These are phyloP conservation scores for Warburgia ugandensis DNA, from an alignment of 164 flowering plant genomes.

Conservation along the genomic window DNA sequence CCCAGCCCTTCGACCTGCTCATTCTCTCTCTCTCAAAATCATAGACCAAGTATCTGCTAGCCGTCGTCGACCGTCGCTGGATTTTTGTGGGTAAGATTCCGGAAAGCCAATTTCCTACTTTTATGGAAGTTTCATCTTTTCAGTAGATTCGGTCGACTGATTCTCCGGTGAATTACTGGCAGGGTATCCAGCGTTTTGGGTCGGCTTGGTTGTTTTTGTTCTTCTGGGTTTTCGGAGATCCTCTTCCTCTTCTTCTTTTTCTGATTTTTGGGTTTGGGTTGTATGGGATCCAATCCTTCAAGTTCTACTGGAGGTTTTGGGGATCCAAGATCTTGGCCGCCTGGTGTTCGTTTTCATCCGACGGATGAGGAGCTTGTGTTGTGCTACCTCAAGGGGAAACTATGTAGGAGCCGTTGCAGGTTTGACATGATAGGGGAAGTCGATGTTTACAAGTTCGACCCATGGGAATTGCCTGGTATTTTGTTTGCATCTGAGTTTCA, in stretches of 20 bases:
- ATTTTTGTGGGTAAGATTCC: too few species aligned
- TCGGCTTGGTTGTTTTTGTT: too few species aligned
- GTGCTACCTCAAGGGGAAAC: conserved; percentile 27
- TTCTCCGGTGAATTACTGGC: too few species aligned
- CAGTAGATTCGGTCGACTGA: too few species aligned
- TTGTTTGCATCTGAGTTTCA: too few species aligned
- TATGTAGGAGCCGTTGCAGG: conserved; percentile 18
- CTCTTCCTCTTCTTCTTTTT: too few species aligned
- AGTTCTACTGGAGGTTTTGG: not conserved
- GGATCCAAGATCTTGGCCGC: conserved; percentile 24
- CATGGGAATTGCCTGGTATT: conserved; percentile 32
- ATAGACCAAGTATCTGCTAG: not conserved
- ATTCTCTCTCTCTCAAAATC: not conserved
- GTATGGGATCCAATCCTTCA: not conserved
- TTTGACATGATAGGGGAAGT: conserved; percentile 18
- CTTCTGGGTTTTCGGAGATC: too few species aligned
- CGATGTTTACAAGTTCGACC: conserved; percentile 32
- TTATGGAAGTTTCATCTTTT: too few species aligned
- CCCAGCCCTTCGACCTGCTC: not conserved
- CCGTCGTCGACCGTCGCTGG: not conserved
- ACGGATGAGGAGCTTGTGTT: conserved; percentile 30
- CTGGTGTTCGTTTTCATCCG: conserved; percentile 32
- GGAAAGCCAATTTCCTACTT: too few species aligned
- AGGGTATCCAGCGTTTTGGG: too few species aligned
- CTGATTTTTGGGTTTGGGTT: not conserved